Evolutionary conservation across 352 stramenopile genomes (phyloP), one percentile per base, ranked within the genome.

Genomic region (Globisporangium splendens): DNA sequence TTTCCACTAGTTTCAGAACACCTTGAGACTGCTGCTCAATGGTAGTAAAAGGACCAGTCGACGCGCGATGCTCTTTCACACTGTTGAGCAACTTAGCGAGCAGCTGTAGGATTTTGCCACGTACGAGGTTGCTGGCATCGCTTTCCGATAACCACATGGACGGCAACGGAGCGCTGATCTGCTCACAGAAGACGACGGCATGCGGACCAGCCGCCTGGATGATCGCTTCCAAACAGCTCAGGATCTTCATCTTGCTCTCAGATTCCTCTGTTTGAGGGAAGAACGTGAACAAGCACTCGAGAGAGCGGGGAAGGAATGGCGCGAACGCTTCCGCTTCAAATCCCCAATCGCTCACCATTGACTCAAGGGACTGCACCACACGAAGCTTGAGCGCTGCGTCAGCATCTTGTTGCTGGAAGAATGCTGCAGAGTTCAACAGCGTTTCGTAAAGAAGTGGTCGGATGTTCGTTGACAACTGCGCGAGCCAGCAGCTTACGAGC

Each of bases 401-500:
- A 0, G 74, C 62, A 50, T 76, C 44, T 28, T 46, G 47, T 3
- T 49, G 31, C 24, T 61, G 20, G 46, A 78, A 72, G 17, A 83
- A 76, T 13, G 69, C 59, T 2, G 67, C 58, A 22, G 66, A 41
- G 31, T 79, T 78, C 21, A 96, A 56, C 24, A 93, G 61, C 2
- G 77, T 79, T 24, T 96, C 79, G 61, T 96, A 96, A 1, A 96
- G 72, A 50, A 80, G 75, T n/a, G 81, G 70, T 6, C 83, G 77
- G 8, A 94, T 73, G 18, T 62, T 68, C n/a, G 72, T 71, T 8
- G 75, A 88, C 17, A 94, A 58, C 66, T 96, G 85, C 8, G 84
- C 86, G 51, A 96, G 67, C 84, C 85, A 96, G 61, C 86, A 94
- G 54, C 81, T 89, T 28, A 93, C 76, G 22, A 96, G 84, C 85